Evolutionary conservation across 768 basidiomycete species (phyloP), one percentile per base, ranked within the genome.

Genomic region (Gautieria morchelliformis): DNA sequence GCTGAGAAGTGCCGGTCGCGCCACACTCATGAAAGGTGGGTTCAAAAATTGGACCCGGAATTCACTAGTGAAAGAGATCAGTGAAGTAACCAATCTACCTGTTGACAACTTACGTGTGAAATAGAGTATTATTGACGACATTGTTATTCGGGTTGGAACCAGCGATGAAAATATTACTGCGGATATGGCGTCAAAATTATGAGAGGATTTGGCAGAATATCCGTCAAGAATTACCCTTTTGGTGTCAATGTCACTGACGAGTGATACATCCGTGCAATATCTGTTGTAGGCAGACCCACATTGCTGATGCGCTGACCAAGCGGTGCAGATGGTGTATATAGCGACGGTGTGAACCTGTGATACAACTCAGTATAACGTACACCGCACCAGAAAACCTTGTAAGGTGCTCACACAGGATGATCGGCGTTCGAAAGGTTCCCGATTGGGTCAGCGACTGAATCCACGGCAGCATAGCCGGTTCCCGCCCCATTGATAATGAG

Each of bases 371-470:
- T 9, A 37, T 37, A 9, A 37, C 14, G 35, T 14, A 37, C 14
- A 9, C 35, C 10, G 14, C 19, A n/a, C n/a, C n/a, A n/a, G n/a
- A n/a, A n/a, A 46, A 20, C 4, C 2, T 20, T 5, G 7, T 11
- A 46, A 39, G 20, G 5, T 15, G 40, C 52, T 24, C 48, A 63
- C 42, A 62, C 52, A 3, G 68, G 65, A 59, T 69, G 59, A 50
- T 68, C 69, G 2, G 69, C 67, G 58, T 81, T 85, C 24, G 83
- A 83, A 65, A 78, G 71, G 27, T 35, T 35, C 7, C 80, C 83
- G 32, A 84, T 74, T 0, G 82, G 77, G 76, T 79, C 84, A 5
- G 70, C 64, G 33, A 75, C 69, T 48, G 78, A 80, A 24, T 81
- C 82, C 68, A 89, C 79, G 48, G 62, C 61, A 64, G 72, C 61